Percentiles rank a stretch among this genome's conserved stretches.
Conservation (phyloP, 148 eudicot species). For the Amaranthus palmeri region DNA sequence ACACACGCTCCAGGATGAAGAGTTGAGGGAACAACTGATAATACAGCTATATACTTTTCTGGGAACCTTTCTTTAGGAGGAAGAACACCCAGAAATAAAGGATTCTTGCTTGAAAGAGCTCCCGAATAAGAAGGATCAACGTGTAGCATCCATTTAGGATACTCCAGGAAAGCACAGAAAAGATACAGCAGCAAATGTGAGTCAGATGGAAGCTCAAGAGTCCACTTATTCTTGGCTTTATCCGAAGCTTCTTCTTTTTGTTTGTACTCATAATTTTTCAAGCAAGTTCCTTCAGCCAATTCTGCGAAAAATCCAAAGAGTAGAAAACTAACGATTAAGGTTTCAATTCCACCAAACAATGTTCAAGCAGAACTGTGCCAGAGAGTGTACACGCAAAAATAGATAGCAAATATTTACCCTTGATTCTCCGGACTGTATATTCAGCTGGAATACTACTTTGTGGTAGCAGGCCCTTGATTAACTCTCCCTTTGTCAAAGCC, state of each 20-base stretch:
- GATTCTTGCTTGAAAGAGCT: slow-evolving; percentile 87
- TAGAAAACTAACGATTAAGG: slow-evolving; percentile 1
- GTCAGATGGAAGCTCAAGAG: slow-evolving; percentile 83
- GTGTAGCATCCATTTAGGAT: slow-evolving; percentile 94
- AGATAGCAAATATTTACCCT: slow-evolving; percentile 38
- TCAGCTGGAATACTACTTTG: slow-evolving; percentile 87
- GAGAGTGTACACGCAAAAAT: neutral
- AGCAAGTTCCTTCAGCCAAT: slow-evolving; percentile 92
- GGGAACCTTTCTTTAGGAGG: slow-evolving; percentile 96
- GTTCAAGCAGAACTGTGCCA: neutral
- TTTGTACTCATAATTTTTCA: slow-evolving; percentile 78
- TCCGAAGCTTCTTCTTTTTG: slow-evolving; percentile 57
- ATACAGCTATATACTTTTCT: slow-evolving; percentile 78
- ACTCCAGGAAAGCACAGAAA: slow-evolving; percentile 87
- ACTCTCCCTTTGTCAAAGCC: slow-evolving; percentile 88
- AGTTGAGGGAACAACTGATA: slow-evolving; percentile 69
- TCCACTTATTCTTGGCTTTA: slow-evolving; percentile 77
- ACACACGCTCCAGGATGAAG: slow-evolving; percentile 92
- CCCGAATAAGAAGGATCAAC: slow-evolving; percentile 91
- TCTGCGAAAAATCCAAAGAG: slow-evolving; percentile 35
- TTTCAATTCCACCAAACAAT: neutral
- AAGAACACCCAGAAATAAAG: slow-evolving; percentile 73
- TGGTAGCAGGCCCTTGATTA: slow-evolving; percentile 82
- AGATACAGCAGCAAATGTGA: slow-evolving; percentile 84
- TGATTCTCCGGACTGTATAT: slow-evolving; percentile 75